Evolutionary conservation across 73 alveolate genomes (phyloP).

Genomic region (Uronychia setigera): DNA sequence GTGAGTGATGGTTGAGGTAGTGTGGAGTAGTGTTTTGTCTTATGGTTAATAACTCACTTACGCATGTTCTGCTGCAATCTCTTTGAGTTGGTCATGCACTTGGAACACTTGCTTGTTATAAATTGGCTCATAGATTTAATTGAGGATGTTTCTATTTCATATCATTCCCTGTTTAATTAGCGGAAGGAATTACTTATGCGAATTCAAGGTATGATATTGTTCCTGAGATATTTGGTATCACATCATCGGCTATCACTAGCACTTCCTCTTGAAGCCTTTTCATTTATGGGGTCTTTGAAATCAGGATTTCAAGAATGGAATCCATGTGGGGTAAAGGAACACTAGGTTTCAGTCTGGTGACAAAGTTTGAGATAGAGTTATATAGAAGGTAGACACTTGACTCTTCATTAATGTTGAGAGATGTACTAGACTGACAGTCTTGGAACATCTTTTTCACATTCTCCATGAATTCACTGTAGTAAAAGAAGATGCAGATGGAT

Average conservation of each 20-base stretch:
- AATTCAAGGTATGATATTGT: conserved; percentile 60
- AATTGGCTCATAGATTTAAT: conserved; percentile 55
- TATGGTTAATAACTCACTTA: no score
- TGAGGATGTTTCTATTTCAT: conserved; percentile 34
- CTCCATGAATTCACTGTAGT: conserved; percentile 55
- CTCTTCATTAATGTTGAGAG: conserved; percentile 26
- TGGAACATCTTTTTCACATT: conserved; percentile 50
- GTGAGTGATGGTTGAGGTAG: no score
- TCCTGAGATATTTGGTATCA: conserved; percentile 17
- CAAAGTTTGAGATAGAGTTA: conserved; percentile 49
- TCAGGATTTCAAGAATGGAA: conserved; percentile 46
- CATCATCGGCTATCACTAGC: conserved; percentile 45
- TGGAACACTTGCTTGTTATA: conserved; percentile 54
- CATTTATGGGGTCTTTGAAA: conserved; percentile 34
- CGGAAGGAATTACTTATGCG: no score
- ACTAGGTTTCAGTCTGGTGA: conserved; percentile 34
- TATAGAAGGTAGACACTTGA: conserved; percentile 30
- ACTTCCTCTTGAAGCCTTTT: conserved; percentile 38
- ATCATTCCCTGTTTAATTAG: conserved; percentile 48
- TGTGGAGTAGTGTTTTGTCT: no score
- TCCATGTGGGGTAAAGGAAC: conserved; percentile 55
- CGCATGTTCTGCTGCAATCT: conserved; percentile 52
- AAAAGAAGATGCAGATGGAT: conserved; percentile 61
- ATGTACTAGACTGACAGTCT: conserved; percentile 30
- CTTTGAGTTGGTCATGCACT: conserved; percentile 45